Percentiles rank a stretch among this genome's conserved stretches.
phyloP scores from a whole-genome alignment of 768 basidiomycete genomes.

The Sporobolomyces pararoseus region DNA sequence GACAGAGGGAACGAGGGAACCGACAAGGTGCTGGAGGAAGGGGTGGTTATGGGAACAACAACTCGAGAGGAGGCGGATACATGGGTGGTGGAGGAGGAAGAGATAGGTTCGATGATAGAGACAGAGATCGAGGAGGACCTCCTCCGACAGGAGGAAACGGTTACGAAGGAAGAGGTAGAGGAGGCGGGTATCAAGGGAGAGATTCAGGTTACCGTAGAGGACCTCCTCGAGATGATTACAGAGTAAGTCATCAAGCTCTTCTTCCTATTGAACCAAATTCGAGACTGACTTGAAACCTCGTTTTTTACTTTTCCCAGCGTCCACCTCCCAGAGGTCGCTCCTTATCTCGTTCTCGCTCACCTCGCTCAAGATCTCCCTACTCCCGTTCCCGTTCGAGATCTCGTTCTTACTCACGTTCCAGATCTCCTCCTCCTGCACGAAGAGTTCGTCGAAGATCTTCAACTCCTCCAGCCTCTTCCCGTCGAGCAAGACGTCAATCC shows the following conservation, averaged over 20 bases:
- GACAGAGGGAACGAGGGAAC: conserved; percentile 63
- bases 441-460: neutral
- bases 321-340: conserved; percentile 23
- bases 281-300: neutral
- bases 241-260: conserved; percentile 51
- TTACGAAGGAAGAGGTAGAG: neutral
- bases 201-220: conserved; percentile 49
- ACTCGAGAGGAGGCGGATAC: conserved; percentile 5
- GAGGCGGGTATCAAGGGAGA: neutral
- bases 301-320: conserved; percentile 2
- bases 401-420: too few relatives aligned
- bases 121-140: neutral
- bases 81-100: conserved; percentile 4
- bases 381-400: too few relatives aligned
- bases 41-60: conserved; percentile 47
- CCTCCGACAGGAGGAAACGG: conserved; percentile 11
- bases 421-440: too few relatives aligned
- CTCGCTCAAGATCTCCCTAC: neutral
- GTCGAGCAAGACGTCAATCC: neutral
- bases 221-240: conserved; percentile 47
- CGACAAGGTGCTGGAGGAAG: conserved; percentile 56
- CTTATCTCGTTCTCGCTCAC: conserved; percentile 13
- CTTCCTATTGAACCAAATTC: neutral
- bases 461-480: conserved; percentile 4
- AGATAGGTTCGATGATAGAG: neutral